Evolutionary conservation across 225 moss, liverwort and hornwort species (phyloP), one percentile per base, ranked within the genome.

Genomic region (Rhytidiadelphus loreus): DNA sequence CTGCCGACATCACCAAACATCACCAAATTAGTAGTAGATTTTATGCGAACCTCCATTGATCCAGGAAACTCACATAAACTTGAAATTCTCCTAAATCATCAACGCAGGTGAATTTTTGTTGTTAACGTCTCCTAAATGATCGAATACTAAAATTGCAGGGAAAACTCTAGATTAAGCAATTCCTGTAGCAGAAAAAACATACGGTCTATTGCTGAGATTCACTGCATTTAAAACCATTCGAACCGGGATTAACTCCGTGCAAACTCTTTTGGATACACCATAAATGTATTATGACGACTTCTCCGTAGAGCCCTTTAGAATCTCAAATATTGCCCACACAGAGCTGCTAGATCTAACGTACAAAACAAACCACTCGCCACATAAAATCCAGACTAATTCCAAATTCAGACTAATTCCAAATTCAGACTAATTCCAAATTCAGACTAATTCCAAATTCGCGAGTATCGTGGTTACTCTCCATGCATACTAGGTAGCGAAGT

Each of bases 1-100:
- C 99, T 99, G 96, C 91, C 90, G 33, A 81, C 70, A 84, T 83
- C 71, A 82, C 83, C 85, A 84, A 83, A 60, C 50, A n/a, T n/a
- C n/a, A n/a, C n/a, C n/a, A 85, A 43, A 79, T 39, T 55, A 55
- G 60, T 88, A 68, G 41, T 46, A 75, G 58, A 55, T 21, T 57
- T 55, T 6, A 74, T 24, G 18, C 58, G 46, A 73, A 78, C 13
- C 58, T 81, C 50, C 33, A 77, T 60, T 65, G 50, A 66, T 84
- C 66, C 61, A 62, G 56, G 61, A 65, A 63, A 83, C 50, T 74
- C 79, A 37, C 57, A 61, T 22, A 32, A 65, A 59, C 65, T 70
- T 35, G 24, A 43, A 29, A 48, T 56, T 72, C 48, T 75, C 61
- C 43, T 43, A 52, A 80, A 80, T 14, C 65, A 41, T 43, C 73